Evolutionary conservation across 768 basidiomycete species (phyloP), one percentile per base, ranked within the genome.

Genomic region (Naganishia friedmannii): DNA sequence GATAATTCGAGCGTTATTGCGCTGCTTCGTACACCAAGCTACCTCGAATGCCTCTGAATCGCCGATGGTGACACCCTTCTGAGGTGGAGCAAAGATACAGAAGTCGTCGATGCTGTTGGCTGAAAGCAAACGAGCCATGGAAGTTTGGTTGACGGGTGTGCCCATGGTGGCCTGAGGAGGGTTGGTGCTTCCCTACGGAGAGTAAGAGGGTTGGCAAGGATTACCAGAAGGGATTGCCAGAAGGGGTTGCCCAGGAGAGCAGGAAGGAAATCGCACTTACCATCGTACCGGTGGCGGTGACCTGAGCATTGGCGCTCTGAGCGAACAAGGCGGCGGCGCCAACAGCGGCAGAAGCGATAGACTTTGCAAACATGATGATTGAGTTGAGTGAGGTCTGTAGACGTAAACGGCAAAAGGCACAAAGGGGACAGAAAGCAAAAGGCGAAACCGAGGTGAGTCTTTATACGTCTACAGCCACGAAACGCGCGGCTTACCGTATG

Each of bases 1-100:
- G 68, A 84, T 83, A 53, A 82, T 74, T 53, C 83, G 80, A 51
- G 83, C 82, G 71, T 82, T 78, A 77, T 83, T 83, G 32, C 83
- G 77, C 42, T 75, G 73, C 75, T 86, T 81, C 48, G 78, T 76
- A 76, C 82, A 83, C 82, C 82, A 83, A 32, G 83, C 80, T 3
- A 68, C 67, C 12, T 56, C 67, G 28, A 26, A 83, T 3, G 67
- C 67, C 37, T 68, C 67, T 3, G 67, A 55, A n/a, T 68, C 67
- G 28, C 54, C 66, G 53, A 68, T 68, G 29, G 34, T 54, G 32
- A 57, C 55, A 10, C 68, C 56, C 4, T 39, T 23, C 53, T 45
- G 51, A 23, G 70, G 70, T 13, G 70, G 70, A 19, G 54, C 65
- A n/a, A 66, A 70, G 21, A 70, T 39, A 37, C 70, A 70, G 39